A percentile compares a stretch with the other conserved stretches of the same genome.
Evolutionary conservation across 2,329 filamentous ascomycete species (phyloP).

Genomic region (Apiospora rasikravindrae): DNA sequence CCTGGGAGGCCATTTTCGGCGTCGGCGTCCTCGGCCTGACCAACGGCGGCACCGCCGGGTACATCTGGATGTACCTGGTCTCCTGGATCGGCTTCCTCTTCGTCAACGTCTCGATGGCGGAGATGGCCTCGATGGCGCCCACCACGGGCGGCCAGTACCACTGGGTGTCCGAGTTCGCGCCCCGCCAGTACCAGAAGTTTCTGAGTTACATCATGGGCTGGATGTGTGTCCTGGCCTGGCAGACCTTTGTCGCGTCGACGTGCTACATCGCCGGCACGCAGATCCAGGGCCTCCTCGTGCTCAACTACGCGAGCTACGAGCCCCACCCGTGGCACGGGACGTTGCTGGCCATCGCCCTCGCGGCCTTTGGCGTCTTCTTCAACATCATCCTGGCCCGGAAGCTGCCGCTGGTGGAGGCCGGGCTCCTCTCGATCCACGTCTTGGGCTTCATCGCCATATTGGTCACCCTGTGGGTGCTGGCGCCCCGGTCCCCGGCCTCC

Average conservation of each 20-base stretch:
- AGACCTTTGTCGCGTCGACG: constrained; percentile 23
- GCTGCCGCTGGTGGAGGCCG: constrained; percentile 48
- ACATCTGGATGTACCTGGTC: constrained; percentile 32
- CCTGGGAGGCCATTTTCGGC: constrained; percentile 29
- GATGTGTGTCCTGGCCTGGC: constrained; percentile 25
- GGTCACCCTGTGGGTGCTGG: constrained; percentile 43
- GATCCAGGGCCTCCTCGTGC: constrained; percentile 29
- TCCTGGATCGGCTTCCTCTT: constrained; percentile 28
- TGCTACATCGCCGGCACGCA: constrained; percentile 26
- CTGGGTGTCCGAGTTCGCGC: constrained; percentile 25
- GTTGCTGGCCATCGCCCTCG: constrained; percentile 47
- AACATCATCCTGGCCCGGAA: constrained; percentile 45
- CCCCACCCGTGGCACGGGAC: constrained; percentile 41
- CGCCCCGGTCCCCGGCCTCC: constrained; percentile 37
- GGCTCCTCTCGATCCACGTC: constrained; percentile 50
- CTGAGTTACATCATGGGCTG: constrained; percentile 23
- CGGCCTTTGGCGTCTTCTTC: constrained; percentile 45
- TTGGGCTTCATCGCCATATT: constrained; percentile 49
- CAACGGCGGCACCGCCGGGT: constrained; percentile 30
- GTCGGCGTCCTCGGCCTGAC: constrained; percentile 24
- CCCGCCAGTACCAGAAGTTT: constrained; percentile 19
- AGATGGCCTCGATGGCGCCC: constrained; percentile 24
- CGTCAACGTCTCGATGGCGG: constrained; percentile 27
- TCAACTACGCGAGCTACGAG: constrained; percentile 26
- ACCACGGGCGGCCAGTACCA: constrained; percentile 23